phyloP scores from a whole-genome alignment of 2,329 filamentous ascomycete genomes.

The Graphilbum sp. region DNA sequence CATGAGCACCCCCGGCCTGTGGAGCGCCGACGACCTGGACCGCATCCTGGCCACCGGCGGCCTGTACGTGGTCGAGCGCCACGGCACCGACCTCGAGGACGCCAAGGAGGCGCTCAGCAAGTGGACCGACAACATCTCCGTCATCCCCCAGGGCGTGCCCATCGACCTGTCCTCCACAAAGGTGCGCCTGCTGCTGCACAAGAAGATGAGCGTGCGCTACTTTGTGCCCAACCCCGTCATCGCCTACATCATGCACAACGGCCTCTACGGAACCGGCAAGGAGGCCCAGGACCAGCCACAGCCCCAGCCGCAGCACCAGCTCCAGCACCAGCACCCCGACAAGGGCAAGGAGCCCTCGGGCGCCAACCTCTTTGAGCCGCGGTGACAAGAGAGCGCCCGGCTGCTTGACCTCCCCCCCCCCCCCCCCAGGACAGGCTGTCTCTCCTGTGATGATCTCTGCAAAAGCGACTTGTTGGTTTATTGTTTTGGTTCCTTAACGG shows the following conservation, averaged over 20 bases:
- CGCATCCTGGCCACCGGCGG: constrained; percentile 76
- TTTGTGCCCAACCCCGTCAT: constrained; percentile 15
- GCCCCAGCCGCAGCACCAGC: too few relatives aligned
- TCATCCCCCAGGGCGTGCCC: constrained; percentile 76
- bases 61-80: constrained; percentile 73
- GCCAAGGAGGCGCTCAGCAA: constrained; percentile 66
- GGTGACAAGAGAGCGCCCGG: too few relatives aligned
- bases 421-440: too few relatives aligned
- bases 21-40: constrained; percentile 71
- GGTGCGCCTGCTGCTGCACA: constrained; percentile 63
- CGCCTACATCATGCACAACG: constrained; percentile 3
- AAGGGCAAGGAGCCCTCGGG: not conserved
- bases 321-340: not conserved
- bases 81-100: constrained; percentile 70
- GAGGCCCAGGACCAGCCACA: not conserved
- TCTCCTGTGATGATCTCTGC: too few relatives aligned
- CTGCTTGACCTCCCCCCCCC: too few relatives aligned
- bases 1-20: constrained; percentile 59
- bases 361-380: constrained; percentile 1
- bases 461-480: too few relatives aligned
- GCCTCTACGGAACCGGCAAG: constrained; percentile 3
- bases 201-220: constrained; percentile 71
- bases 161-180: constrained; percentile 70
- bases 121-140: constrained; percentile 74
- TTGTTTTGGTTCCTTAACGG: too few relatives aligned